A percentile compares a stretch with the other conserved stretches of the same genome.
Conservation (phyloP, 164 flowering plant genomes). For the Stephania cephalantha region DNA sequence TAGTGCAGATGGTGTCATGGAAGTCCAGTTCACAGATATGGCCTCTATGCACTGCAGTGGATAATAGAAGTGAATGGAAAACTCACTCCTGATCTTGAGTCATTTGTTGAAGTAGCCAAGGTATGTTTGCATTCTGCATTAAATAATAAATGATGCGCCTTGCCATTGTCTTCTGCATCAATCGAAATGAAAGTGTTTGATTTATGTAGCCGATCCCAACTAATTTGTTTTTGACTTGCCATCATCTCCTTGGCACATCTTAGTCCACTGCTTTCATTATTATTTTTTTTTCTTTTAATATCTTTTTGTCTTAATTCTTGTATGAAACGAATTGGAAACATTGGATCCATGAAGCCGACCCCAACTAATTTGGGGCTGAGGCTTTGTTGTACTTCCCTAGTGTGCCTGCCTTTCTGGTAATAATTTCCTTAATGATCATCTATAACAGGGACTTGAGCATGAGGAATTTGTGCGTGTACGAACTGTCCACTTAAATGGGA, state of each 20-base stretch:
- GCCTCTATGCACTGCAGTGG: slow-evolving; percentile 86
- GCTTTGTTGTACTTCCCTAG: slow-evolving; percentile 1
- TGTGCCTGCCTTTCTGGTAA: background rate
- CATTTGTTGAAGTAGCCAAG: slow-evolving; percentile 72
- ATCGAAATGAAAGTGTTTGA: too few relatives aligned
- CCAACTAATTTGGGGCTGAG: too few relatives aligned
- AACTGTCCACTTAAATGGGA: slow-evolving; percentile 85
- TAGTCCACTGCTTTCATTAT: too few relatives aligned
- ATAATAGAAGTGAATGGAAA: slow-evolving; percentile 90
- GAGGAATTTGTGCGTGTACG: slow-evolving; percentile 77
- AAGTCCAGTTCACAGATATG: slow-evolving; percentile 86
- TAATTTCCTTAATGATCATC: slow-evolving; percentile 6
- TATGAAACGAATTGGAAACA: too few relatives aligned
- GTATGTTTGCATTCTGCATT: slow-evolving; percentile 27
- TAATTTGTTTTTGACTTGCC: too few relatives aligned
- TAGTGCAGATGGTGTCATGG: slow-evolving; percentile 82
- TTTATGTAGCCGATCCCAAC: too few relatives aligned
- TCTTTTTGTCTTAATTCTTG: too few relatives aligned
- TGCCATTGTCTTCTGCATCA: background rate
- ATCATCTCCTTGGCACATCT: too few relatives aligned
- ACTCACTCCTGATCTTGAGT: slow-evolving; percentile 72
- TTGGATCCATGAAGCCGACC: too few relatives aligned
- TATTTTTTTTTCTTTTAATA: too few relatives aligned
- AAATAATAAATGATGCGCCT: background rate
- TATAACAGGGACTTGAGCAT: slow-evolving; percentile 61